Evolutionary conservation across 352 stramenopile genomes (phyloP), one percentile per base, ranked within the genome.

Genomic region (Phytophthora ohioensis): DNA sequence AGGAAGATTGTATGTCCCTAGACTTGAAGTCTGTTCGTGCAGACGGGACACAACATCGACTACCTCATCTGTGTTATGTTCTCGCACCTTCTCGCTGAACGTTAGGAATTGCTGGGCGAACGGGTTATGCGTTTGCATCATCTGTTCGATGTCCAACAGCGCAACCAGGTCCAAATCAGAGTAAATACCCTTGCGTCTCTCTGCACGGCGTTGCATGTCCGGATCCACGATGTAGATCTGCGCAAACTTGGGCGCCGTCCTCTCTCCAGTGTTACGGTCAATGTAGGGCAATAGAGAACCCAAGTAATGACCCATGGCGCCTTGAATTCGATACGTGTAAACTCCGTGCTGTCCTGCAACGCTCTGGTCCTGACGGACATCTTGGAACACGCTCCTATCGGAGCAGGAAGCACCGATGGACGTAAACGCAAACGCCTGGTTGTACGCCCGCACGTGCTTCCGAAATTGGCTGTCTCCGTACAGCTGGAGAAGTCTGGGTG

Each of bases 51-150:
- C 38, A 1, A 58, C 17, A 21, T 55, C 43, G 31, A 55, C 45
- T 4, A 38, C 31, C 35, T 21, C 32, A 0, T 36, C n/a, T 6
- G 38, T 43, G 2, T 45, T 15, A 5, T 52, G 6, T 8, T 58
- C 6, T 3, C 51, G 31, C 32, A 61, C 2, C 13, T 49, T 55
- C 27, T 69, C 43, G 0, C 53, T 34, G 49, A 51, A 62, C 1
- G 11, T 49, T 0, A 63, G 27, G 45, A 54, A 63, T 15, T 61
- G 38, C 39, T 61, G 15, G 1, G 48, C 55, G 31, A 56, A 65
- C 11, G 27, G 55, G 32, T 61, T 71, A 11, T 93, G 38, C 47
- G 45, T 11, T 17, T 12, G 7, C 61, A 57, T 57, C 61, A 63
- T 62, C 5, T 31, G 2, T 34, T 69, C 61, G 1, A 69, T 59